Percentiles rank a stretch among this genome's conserved stretches.
Evolutionary conservation across 768 basidiomycete species (phyloP).

Genomic region (Tephrocybe sp.): DNA sequence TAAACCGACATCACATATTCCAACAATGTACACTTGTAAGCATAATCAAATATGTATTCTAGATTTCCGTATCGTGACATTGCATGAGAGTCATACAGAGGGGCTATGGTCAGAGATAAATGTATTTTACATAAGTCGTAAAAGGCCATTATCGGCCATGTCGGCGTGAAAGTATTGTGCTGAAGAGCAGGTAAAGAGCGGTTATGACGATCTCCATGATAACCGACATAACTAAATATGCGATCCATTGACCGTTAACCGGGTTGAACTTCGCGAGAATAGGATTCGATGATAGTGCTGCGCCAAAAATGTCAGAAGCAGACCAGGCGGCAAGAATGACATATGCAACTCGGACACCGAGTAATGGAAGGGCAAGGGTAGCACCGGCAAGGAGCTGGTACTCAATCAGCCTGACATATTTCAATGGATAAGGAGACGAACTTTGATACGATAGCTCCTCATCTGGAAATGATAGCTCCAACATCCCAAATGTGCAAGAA

Average conservation of each 20-base stretch:
- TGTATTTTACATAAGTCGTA: too few relatives aligned
- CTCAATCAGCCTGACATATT: neutral
- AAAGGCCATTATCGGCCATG: constrained; percentile 10
- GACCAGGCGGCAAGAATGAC: constrained; percentile 59
- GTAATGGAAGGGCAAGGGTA: constrained; percentile 54
- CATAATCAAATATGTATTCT: too few relatives aligned
- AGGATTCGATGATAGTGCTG: constrained; percentile 33
- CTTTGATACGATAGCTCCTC: constrained; percentile 43
- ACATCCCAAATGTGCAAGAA: constrained; percentile 38
- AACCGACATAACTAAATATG: constrained; percentile 57
- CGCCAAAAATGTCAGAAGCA: constrained; percentile 42
- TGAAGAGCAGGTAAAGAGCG: constrained; percentile 45
- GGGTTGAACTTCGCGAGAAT: constrained; percentile 55
- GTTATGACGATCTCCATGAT: constrained; percentile 57
- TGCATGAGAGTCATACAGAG: constrained; percentile 7
- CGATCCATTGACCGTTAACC: constrained; percentile 52
- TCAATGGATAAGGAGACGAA: constrained; percentile 21
- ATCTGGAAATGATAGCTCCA: constrained; percentile 47
- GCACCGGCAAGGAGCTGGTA: constrained; percentile 55
- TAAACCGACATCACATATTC: too few relatives aligned
- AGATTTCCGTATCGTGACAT: neutral
- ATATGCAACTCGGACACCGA: constrained; percentile 57
- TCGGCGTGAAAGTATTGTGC: constrained; percentile 39
- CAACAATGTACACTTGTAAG: too few relatives aligned
- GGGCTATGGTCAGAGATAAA: constrained; percentile 2